phyloP scores from a whole-genome alignment of 768 basidiomycete genomes.

The Phaffia tasmanica region DNA sequence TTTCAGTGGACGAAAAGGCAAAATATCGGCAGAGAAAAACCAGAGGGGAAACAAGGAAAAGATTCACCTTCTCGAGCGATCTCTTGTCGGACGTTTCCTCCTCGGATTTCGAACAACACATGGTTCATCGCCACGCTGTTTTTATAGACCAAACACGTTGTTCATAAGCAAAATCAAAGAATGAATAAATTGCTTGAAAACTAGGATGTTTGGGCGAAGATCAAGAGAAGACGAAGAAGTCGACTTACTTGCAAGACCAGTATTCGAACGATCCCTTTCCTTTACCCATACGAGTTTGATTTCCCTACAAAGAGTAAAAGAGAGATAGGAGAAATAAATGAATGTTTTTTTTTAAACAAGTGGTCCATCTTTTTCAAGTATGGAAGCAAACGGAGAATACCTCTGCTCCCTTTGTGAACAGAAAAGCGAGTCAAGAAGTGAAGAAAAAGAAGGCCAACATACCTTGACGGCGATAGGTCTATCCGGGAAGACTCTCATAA shows the following conservation, averaged over 20 bases:
- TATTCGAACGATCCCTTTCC: constrained; percentile 96
- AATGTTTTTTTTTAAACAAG: too few species aligned
- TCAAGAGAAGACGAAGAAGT: neutral
- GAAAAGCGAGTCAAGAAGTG: neutral
- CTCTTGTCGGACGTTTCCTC: constrained; percentile 76
- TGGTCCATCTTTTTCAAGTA: neutral
- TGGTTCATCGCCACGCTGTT: constrained; percentile 71
- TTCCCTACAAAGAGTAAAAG: constrained; percentile 45
- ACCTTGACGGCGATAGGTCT: constrained; percentile 96
- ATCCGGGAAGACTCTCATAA: constrained; percentile 85
- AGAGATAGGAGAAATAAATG: neutral
- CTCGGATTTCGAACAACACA: constrained; percentile 89
- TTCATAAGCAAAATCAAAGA: too few species aligned
- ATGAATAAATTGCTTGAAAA: too few species aligned
- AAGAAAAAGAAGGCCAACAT: constrained; percentile 26
- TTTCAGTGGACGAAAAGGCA: neutral
- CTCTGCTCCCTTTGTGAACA: neutral
- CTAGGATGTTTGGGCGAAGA: too few species aligned
- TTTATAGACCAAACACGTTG: neutral
- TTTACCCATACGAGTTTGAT: constrained; percentile 99
- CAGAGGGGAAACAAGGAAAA: neutral
- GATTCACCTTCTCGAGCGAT: constrained; percentile 75
- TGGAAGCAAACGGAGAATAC: neutral
- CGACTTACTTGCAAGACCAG: constrained; percentile 78
- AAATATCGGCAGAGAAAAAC: neutral